Evolutionary conservation across 116 monocot genomes (phyloP).

Genomic region (Zostera marina): DNA sequence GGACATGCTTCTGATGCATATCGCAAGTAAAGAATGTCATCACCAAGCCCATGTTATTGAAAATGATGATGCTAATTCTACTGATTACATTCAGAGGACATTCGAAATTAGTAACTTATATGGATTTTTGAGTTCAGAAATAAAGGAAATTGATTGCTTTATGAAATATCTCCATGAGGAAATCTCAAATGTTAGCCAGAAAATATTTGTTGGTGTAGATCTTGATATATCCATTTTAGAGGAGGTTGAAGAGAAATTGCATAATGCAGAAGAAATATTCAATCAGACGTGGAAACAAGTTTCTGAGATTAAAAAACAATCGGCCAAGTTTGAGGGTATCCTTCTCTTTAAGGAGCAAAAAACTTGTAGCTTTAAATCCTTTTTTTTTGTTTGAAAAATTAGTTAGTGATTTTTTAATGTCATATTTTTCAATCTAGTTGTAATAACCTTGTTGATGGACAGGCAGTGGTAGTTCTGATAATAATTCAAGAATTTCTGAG

Average conservation of each 20-base stretch:
- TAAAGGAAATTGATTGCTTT: slow-evolving; percentile 51
- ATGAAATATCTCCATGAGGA: slow-evolving; percentile 29
- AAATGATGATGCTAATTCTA: slow-evolving; percentile 15
- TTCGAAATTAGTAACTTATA: slow-evolving; percentile 52
- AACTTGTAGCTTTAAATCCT: slow-evolving; percentile 13
- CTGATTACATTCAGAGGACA: slow-evolving; percentile 20
- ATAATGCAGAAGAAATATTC: slow-evolving; percentile 37
- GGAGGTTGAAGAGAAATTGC: slow-evolving; percentile 30
- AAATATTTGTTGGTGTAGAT: slow-evolving; percentile 1
- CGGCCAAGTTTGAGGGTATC: slow-evolving; percentile 33
- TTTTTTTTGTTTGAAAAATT: not conserved
- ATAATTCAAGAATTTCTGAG: slow-evolving; percentile 15
- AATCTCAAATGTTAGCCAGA: slow-evolving; percentile 18
- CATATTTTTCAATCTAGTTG: not conserved
- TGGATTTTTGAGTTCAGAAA: slow-evolving; percentile 47
- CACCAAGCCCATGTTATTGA: slow-evolving; percentile 19
- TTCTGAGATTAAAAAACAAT: slow-evolving; percentile 41
- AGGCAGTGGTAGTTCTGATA: slow-evolving; percentile 19
- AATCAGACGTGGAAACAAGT: slow-evolving; percentile 35
- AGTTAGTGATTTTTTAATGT: not conserved
- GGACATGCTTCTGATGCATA: slow-evolving; percentile 64
- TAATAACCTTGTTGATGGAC: slow-evolving; percentile 4
- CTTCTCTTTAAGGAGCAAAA: slow-evolving; percentile 17
- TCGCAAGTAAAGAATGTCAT: slow-evolving; percentile 23
- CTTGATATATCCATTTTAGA: slow-evolving; percentile 12